Base-by-base conservation (phyloP, 2,329 filamentous ascomycete genomes). In the Fusarium vanettenii region DNA sequence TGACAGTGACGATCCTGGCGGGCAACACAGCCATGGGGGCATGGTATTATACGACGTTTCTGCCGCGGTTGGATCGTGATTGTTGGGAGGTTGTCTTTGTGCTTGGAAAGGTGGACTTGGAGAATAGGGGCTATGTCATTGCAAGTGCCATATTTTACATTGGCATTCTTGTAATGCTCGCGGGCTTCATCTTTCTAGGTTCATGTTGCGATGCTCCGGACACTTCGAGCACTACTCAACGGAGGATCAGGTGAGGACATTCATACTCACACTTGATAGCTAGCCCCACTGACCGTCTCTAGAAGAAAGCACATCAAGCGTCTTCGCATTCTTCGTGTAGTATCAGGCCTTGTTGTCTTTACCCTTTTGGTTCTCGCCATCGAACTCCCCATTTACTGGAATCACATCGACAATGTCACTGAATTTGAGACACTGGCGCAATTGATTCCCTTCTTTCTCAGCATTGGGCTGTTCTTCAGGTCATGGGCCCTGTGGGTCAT, bases 371-470 rank as follows among this genome's bases (percentile, higher is more conserved):
- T 82, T 16, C 66, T 79, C 1, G 80, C 80, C 5, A 75, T 83
- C 56, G 83, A 84, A 60, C 75, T 84, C 7, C 71, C 81, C 5
- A 73, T 84, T 5, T 55, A 55, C 2, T 84, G 82, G 82, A 84
- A 84, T 37, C 48, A 75, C 16, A 70, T 83, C 13, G 35, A 75
- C 5, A 66, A 48, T 9, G 68, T 76, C 20, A 72, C 79, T 33
- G 67, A 75, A 8, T 66, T 84, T 13, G 73, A 76, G 18, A 78
- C 80, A 0, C 64, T 76, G 2, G 79, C 79, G 0, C 83, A 84
- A 61, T 60, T 79, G 5, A 72, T 84, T 4, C 82, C 83, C 0
- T 76, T 84, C 5, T 64, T 84, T 18, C 45, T 84, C 39, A 81
- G 78, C 10, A 37, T 76, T 3, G 82, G 80, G 3, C 65, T 82